Percentiles rank a stretch among this genome's conserved stretches.
These are phyloP conservation scores for Sporothrix sp. DNA, from an alignment of 2,329 filamentous ascomycete genomes.

Conservation along the genomic window DNA sequence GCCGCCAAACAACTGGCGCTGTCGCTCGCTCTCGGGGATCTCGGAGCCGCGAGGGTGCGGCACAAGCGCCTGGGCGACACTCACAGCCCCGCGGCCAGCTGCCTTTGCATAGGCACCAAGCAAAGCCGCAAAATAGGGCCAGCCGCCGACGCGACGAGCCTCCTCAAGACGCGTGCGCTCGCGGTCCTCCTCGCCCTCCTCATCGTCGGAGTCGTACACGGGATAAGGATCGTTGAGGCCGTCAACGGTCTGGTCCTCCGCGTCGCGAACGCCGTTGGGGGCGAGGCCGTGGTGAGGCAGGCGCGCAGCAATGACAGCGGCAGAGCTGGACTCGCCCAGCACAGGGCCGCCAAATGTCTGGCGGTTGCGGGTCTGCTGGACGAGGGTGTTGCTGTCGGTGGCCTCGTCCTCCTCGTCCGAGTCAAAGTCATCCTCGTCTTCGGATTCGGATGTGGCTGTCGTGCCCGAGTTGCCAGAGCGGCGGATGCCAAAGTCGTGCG, in stretches of 20 bases:
- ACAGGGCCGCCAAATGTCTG: neutral
- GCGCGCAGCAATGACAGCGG: constrained; percentile 21
- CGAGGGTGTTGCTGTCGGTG: constrained; percentile 39
- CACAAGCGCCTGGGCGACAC: constrained; percentile 39
- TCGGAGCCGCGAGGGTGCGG: constrained; percentile 46
- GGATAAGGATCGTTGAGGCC: constrained; percentile 62
- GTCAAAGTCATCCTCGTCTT: constrained; percentile 45
- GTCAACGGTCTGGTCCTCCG: constrained; percentile 71
- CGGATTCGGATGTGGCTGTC: constrained; percentile 68
- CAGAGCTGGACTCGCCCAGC: constrained; percentile 29
- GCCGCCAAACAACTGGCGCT: constrained; percentile 44
- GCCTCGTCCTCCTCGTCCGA: constrained; percentile 64
- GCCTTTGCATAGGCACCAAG: constrained; percentile 36
- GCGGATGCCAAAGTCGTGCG: constrained; percentile 83
- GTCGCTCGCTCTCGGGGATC: constrained; percentile 48
- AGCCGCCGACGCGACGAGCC: constrained; percentile 65
- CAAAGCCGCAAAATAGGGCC: constrained; percentile 60
- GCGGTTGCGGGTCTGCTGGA: constrained; percentile 26
- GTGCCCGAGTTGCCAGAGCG: constrained; percentile 65
- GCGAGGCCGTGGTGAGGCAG: constrained; percentile 22
- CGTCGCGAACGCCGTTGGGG: constrained; percentile 45
- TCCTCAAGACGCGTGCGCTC: constrained; percentile 47
- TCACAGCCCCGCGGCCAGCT: constrained; percentile 31
- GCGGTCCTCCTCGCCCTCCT: constrained; percentile 54
- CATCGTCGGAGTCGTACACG: constrained; percentile 85